A percentile compares a stretch with the other conserved stretches of the same genome.
These are phyloP conservation scores for Acarospora socialis DNA, from an alignment of 2,329 filamentous ascomycete species.

Conservation along the genomic window DNA sequence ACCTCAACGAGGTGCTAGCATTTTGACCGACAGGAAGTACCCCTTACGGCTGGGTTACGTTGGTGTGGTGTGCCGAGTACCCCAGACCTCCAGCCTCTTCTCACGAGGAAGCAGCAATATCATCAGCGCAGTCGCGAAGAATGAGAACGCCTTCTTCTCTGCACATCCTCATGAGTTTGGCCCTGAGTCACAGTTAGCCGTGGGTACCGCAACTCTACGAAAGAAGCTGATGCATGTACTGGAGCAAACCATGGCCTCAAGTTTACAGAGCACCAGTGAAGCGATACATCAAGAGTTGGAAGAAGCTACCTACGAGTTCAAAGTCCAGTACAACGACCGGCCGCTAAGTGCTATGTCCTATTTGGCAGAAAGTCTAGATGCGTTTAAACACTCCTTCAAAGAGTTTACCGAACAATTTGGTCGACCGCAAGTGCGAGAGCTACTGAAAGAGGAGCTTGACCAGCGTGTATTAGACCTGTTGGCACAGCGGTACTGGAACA, in stretches of 20 bases:
- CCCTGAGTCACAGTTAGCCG: constrained; percentile 52
- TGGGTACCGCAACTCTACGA: constrained; percentile 73
- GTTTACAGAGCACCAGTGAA: constrained; percentile 75
- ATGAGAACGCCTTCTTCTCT: constrained; percentile 77
- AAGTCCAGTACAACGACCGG: constrained; percentile 97
- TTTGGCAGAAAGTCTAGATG: constrained; percentile 83
- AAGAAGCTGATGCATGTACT: constrained; percentile 96
- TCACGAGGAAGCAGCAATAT: constrained; percentile 71
- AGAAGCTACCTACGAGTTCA: constrained; percentile 96
- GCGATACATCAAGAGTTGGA: constrained; percentile 90
- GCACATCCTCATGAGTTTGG: constrained; percentile 72
- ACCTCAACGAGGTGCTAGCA: constrained; percentile 57
- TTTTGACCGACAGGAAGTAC: constrained; percentile 82
- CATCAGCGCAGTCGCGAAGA: constrained; percentile 65
- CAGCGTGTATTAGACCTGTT: constrained; percentile 88
- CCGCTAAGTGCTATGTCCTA: constrained; percentile 93
- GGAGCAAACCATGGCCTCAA: constrained; percentile 93
- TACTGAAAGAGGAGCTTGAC: constrained; percentile 84
- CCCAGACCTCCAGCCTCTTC: constrained; percentile 53
- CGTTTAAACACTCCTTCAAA: constrained; percentile 97
- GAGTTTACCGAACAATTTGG: constrained; percentile 84
- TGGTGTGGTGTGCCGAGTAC: constrained; percentile 78
- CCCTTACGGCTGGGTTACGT: constrained; percentile 91
- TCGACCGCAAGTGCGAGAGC: constrained; percentile 70
- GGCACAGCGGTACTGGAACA: constrained; percentile 94